Conservation (phyloP, 164 flowering plant species). For the Dillenia suffruticosa region DNA sequence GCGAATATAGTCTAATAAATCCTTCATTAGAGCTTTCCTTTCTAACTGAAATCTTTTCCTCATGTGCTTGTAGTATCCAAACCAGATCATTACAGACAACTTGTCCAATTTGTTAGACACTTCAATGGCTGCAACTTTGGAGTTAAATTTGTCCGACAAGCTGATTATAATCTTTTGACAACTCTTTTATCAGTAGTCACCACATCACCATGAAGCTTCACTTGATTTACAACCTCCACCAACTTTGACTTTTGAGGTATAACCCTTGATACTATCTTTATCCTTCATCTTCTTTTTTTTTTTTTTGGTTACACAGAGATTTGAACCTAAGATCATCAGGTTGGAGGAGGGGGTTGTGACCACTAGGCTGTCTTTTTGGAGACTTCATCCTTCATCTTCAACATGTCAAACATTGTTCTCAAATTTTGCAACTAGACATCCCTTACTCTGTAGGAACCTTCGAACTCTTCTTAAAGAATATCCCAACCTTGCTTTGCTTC, state of each 20-base stretch:
- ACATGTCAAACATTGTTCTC: not conserved
- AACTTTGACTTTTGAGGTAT: no score
- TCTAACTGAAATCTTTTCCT: no score
- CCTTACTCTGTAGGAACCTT: not conserved
- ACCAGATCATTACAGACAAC: not conserved
- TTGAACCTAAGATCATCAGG: no score
- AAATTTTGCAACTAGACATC: not conserved
- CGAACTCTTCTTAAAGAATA: not conserved
- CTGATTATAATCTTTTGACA: not conserved
- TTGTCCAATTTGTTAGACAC: not conserved
- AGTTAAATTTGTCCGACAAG: not conserved
- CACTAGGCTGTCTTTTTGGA: no score
- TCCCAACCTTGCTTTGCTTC: not conserved
- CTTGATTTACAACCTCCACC: not conserved
- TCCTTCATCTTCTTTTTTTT: slow-evolving; percentile 1
- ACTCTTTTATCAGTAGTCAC: not conserved
- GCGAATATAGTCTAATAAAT: no score
- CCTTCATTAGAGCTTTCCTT: no score
- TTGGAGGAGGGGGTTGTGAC: no score
- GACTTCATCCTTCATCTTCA: not conserved
- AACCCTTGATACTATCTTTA: not conserved
- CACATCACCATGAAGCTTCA: not conserved
- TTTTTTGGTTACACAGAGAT: no score
- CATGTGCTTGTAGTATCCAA: no score
- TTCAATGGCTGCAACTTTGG: not conserved